Evolutionary conservation across 805 yeast genomes (phyloP).

Genomic region (Yamadazyma sp.): DNA sequence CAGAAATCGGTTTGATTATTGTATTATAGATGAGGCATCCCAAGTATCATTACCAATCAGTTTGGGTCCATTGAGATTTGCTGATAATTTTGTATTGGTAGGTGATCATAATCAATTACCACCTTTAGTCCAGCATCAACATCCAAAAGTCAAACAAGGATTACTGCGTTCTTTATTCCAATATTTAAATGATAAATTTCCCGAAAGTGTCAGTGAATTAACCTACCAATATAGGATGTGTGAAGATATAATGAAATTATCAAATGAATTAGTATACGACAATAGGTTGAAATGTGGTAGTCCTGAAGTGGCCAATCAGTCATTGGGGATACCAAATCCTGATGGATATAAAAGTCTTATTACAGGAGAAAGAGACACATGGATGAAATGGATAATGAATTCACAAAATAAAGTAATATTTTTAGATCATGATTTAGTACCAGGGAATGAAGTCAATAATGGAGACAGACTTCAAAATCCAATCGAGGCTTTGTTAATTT

Average conservation of each 20-base stretch:
- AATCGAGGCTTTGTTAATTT: conserved; percentile 65
- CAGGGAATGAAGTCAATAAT: conserved; percentile 48
- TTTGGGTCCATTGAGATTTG: conserved; percentile 78
- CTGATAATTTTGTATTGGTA: conserved; percentile 82
- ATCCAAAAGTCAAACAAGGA: conserved; percentile 62
- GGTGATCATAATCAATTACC: conserved; percentile 96
- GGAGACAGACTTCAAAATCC: conserved; percentile 74
- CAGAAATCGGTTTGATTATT: conserved; percentile 69
- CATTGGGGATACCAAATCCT: conserved; percentile 46
- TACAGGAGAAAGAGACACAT: conserved; percentile 21
- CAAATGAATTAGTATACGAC: conserved; percentile 75
- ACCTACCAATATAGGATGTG: conserved; percentile 92
- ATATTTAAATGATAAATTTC: conserved; percentile 66
- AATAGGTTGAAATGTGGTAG: conserved; percentile 77
- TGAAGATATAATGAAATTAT: conserved; percentile 76
- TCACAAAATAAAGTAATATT: conserved; percentile 66
- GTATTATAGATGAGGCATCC: conserved; percentile 95
- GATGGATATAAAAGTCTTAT: conserved; percentile 14
- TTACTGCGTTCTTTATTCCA: conserved; percentile 76
- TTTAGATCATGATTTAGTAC: conserved; percentile 70
- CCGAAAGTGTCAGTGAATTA: conserved; percentile 71
- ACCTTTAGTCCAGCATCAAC: conserved; percentile 66
- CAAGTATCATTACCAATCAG: conserved; percentile 91
- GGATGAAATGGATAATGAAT: conserved; percentile 59
- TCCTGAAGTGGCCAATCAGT: conserved; percentile 56